phyloP scores from a whole-genome alignment of 345 rosid genomes.

The Murraya koenigii region DNA sequence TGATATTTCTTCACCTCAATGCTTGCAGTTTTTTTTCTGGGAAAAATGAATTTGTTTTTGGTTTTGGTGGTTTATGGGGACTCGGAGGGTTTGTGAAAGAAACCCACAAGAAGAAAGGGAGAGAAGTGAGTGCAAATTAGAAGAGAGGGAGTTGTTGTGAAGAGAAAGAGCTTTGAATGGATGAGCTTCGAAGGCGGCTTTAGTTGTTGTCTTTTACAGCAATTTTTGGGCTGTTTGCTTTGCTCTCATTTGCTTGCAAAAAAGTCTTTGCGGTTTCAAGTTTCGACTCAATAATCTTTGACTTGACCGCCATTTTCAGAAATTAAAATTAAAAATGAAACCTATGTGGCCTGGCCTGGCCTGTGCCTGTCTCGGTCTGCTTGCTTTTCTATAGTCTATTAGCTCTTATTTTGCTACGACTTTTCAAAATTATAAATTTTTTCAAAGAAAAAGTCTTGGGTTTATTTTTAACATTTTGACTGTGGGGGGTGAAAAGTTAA shows the following conservation, averaged over 20 bases:
- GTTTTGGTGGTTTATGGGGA: background rate
- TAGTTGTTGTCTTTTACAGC: slow-evolving; percentile 3
- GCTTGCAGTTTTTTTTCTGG: too few relatives aligned
- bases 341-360: background rate
- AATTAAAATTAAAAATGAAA: too few relatives aligned
- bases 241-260: background rate
- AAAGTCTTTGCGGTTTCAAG: background rate
- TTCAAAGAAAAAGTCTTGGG: background rate
- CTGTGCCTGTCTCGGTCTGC: background rate
- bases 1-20: background rate
- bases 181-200: slow-evolving; percentile 2
- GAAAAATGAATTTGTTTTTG: too few relatives aligned
- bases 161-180: background rate
- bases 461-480: background rate
- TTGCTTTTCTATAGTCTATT: too few relatives aligned
- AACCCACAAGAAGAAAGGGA: background rate
- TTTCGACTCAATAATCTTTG: background rate
- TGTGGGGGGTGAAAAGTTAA: background rate
- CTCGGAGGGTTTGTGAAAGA: background rate
- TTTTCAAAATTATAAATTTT: too few relatives aligned
- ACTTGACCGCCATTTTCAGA: background rate
- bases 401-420: background rate
- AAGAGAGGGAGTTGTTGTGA: background rate
- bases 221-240: background rate
- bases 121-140: background rate